These are phyloP conservation scores for Lophium mytilinum DNA, from an alignment of 495 filamentous ascomycete species.

Conservation along the genomic window DNA sequence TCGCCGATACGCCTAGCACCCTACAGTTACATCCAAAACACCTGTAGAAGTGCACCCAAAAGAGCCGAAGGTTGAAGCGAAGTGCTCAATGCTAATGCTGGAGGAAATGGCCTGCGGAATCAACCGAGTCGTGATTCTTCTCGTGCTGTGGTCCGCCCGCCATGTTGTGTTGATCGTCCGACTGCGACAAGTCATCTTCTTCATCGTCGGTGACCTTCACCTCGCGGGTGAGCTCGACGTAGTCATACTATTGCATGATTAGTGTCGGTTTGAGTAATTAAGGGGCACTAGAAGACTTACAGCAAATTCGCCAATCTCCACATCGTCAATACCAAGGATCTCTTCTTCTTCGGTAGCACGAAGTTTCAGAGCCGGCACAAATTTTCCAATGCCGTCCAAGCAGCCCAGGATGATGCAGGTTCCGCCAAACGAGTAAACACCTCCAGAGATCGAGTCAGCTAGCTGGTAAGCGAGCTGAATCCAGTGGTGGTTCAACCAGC, in stretches of 20 bases:
- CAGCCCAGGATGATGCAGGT: slow-evolving; percentile 67
- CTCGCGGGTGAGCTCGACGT: slow-evolving; percentile 85
- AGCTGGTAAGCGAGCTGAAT: slow-evolving; percentile 83
- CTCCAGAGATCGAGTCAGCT: slow-evolving; percentile 76
- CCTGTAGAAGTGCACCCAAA: too few species aligned
- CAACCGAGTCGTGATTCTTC: slow-evolving; percentile 25
- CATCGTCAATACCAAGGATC: slow-evolving; percentile 86
- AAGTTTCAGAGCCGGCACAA: slow-evolving; percentile 75
- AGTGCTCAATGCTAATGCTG: not conserved
- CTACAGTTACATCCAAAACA: too few species aligned
- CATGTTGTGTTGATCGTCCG: slow-evolving; percentile 4
- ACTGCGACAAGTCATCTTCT: slow-evolving; percentile 20
- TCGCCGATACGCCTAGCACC: too few species aligned
- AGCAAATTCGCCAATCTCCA: slow-evolving; percentile 95
- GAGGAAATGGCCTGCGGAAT: slow-evolving; percentile 15
- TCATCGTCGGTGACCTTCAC: slow-evolving; percentile 38
- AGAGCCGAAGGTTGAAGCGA: too few species aligned
- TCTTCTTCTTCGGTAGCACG: slow-evolving; percentile 79
- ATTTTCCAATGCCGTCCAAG: slow-evolving; percentile 63
- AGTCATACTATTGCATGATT: slow-evolving; percentile 61
- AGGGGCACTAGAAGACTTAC: slow-evolving; percentile 36
- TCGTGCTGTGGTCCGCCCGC: slow-evolving; percentile 13
- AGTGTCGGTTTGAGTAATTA: slow-evolving; percentile 1
- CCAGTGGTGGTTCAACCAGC: slow-evolving; percentile 88
- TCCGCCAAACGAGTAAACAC: slow-evolving; percentile 77